Base-by-base conservation (phyloP, 129 eudicot species). In the Solidago caesia region DNA sequence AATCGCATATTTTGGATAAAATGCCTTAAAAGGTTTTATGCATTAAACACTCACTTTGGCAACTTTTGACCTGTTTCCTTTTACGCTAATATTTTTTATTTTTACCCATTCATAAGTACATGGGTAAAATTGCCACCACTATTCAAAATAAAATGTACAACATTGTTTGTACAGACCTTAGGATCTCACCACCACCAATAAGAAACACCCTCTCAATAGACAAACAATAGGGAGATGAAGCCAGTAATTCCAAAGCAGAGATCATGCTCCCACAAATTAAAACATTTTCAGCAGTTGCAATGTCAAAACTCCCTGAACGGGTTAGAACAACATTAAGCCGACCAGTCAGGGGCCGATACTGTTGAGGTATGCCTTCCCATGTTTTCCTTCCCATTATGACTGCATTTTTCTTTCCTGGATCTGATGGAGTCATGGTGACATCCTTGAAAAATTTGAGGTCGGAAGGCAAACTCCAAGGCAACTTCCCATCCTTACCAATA, bases 321-420 rank as follows among this genome's bases (percentile, higher is more conserved):
- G 98, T 93, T 51, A 93, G 81, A 55, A 93, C 85, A 59, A 93
- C 90, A 81, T 91, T 93, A 44, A 93, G 87, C 49, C 97, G 94
- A 43, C 97, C 92, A 65, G 96, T 82, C 48, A 94, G 84, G 26
- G 97, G 98, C 4, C 96, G 87, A 66, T 74, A 75, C 81, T 85
- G 77, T 15, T 73, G 64, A 44, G 97, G 96, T 80, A 94, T 84
- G 79, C 94, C 86, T 74, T 92, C 96, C 96, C 96, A 92, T 63
- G 98, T 89, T 85, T 87, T 92, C 68, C 98, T 90, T 47, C 98
- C 98, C 98, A 93, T 93, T 67, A 93, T 75, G 0, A 93, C 79
- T 4, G 98, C 97, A 74, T 93, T 93, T 73, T 81, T 90, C 74
- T 87, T 93, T 21, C 47, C 69, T 46, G 96, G 85, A 78, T 88